Base-by-base conservation (phyloP, 768 basidiomycete species). In the Aureoboletus auriporus region DNA sequence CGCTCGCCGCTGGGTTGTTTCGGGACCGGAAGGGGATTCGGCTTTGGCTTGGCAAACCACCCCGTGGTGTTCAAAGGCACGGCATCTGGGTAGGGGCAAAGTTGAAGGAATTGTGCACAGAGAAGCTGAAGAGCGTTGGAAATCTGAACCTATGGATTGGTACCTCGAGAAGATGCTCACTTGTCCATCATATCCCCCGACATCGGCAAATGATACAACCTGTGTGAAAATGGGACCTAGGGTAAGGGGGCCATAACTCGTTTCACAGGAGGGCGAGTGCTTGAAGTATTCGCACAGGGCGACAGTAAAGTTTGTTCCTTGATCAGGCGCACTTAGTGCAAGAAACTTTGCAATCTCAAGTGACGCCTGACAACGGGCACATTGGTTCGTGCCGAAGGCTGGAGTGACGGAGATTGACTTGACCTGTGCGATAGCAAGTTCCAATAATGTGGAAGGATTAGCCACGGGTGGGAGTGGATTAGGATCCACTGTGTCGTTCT, bases 41-140 rank as follows among this genome's bases (percentile, higher is more conserved):
- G 87, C 61, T 89, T 90, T 3, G 86, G 84, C 63, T 86, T 89
- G 27, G 77, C 71, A 65, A 89, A 90, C 83, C 86, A 89, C 11
- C 68, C 69, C 1, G 77, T 82, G 30, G 83, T 59, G 58, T 90
- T 76, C 54, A 90, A 71, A 4, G 83, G 73, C 7, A 79, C 65
- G 2, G 84, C 76, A 0, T 77, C 71, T 8, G 84, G 80, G 16
- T 74, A 67, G 5, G 83, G 68, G 58, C 86, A 87, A 49, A 77
- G 55, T 14, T 63, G 49, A 12, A 83, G 63, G 62, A 86, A 83
- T 61, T 80, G 77, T 36, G 80, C 67, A 62, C 84, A 87, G 39
- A 85, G 61, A 36, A 76, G 66, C 83, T 82, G 42, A 12, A 44
- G 38, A 44, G 29, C n/a, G 10, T 36, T 35, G 9, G 49, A 29